Evolutionary conservation across 305 asterid species (phyloP), one percentile per base, ranked within the genome.

Genomic region (Solanum hybrid): DNA sequence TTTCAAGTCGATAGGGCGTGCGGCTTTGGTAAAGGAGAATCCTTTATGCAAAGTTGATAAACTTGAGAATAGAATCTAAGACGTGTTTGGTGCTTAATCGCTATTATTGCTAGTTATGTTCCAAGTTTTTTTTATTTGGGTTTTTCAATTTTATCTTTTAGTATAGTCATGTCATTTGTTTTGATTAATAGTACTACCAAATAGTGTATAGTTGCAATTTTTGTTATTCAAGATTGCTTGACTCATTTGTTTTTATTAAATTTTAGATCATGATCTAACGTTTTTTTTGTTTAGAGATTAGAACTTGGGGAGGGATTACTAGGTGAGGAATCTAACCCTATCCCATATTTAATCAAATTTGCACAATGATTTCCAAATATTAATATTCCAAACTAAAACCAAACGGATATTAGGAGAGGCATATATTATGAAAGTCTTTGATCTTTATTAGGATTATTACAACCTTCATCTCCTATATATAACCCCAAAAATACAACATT

Each of bases 21-120:
- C 12, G 22, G 31, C 29, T 40, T 89, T 91, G n/a, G 35, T 86
- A 3, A 85, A 69, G 40, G 88, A 92, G 56, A 93, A 94, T 86
- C 95, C 93, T 6, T 12, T 85, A 15, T 77, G 90, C 72, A 90
- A 12, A 38, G 84, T 64, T 6, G 93, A 92, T 29, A 94, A 90
- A 88, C 56, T 92, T 8, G 0, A 3, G 2, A 31, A 77, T n/a
- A 91, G 92, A 81, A 36, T 90, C n/a, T 93, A 84, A 42, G 19
- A 29, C 0, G 31, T 10, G 31, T 51, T 35, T 60, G 12, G 64
- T 64, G 13, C 26, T 24, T 4, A 0, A 45, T 45, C 22, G 64
- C 64, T 45, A 45, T 45, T 45, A 51, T 51, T 51, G 66, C 66
- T 51, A 51, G 66, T 51, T 40, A 7, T 37, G 86, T 40, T 22